Evolutionary conservation across 2,329 filamentous ascomycete species (phyloP), one percentile per base, ranked within the genome.

Genomic region (Fonsecaea erecta): DNA sequence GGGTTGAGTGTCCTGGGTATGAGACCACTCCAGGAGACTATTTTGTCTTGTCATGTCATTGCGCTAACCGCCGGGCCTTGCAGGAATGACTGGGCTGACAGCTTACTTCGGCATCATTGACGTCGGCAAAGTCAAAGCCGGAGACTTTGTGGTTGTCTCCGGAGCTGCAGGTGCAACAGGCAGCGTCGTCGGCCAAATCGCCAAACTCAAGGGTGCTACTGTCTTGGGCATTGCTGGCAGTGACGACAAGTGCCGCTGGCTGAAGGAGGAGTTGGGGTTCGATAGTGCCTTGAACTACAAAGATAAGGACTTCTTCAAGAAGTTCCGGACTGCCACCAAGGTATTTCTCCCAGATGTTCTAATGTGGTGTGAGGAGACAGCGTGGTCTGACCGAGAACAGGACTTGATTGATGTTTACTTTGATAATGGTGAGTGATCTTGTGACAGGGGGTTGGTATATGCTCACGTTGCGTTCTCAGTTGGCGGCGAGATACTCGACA

Each of bases 131-230:
- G 85, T 89, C 46, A 86, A 88, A 75, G 76, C 84, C 0, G 90
- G 90, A 3, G 89, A 93, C 69, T 87, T 89, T 3, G 90, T 94
- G 1, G 89, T 93, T 7, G 88, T 94, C 0, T 90, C 87, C 8
- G 90, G 90, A 6, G 91, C 91, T 1, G 91, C 57, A 11, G 91
- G 91, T 1, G 91, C 90, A 0, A 93, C 91, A 0, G 91, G 91
- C 1, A 89, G 85, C 73, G 85, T 93, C 1, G 90, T 86, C 0
- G 90, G 89, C 0, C 91, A 94, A 78, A 91, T 93, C 70, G 89
- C 90, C 18, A 92, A 91, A 80, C 78, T 92, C 60, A 86, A 87
- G 76, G 90, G 89, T 12, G 84, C 71, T 77, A 85, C 79, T 70
- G 86, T 91, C 12, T 76, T 90, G 24, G 89, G 89, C 6, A 81